Evolutionary conservation across 2,329 filamentous ascomycete genomes (phyloP).

Genomic region (Pseudogymnoascus sp.): DNA sequence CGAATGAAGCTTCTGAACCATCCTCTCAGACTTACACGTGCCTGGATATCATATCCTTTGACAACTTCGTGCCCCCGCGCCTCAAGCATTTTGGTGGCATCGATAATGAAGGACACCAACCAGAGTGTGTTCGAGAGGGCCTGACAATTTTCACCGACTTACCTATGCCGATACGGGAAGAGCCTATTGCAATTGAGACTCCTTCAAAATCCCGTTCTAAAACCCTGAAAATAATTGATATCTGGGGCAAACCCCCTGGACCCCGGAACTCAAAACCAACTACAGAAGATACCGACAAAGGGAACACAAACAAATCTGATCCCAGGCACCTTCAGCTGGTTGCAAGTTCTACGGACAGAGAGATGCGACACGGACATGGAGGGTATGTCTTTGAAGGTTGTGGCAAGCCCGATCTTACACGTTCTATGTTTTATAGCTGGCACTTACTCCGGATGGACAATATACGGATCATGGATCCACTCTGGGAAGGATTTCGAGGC

Average conservation of each 20-base stretch:
- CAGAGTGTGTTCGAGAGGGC: neutral
- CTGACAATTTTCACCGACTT: neutral
- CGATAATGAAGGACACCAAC: neutral
- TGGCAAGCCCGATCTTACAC: neutral
- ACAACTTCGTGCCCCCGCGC: neutral
- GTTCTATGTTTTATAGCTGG: slow-evolving; percentile 6
- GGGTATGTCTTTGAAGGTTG: neutral
- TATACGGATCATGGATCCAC: neutral
- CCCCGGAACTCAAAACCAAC: neutral
- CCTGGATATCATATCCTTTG: neutral
- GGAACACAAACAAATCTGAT: neutral
- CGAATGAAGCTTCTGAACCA: neutral
- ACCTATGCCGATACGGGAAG: neutral
- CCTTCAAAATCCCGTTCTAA: neutral
- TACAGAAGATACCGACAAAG: neutral
- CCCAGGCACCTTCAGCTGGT: neutral
- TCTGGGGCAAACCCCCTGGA: neutral
- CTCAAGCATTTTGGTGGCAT: neutral
- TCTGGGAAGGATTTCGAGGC: neutral
- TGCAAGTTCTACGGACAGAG: neutral
- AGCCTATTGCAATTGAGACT: neutral
- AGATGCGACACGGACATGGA: neutral
- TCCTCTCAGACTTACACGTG: neutral
- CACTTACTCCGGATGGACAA: slow-evolving; percentile 1
- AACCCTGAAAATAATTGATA: neutral